Evolutionary conservation across 129 eudicot species (phyloP).

Genomic region (Pittosporum tobira): DNA sequence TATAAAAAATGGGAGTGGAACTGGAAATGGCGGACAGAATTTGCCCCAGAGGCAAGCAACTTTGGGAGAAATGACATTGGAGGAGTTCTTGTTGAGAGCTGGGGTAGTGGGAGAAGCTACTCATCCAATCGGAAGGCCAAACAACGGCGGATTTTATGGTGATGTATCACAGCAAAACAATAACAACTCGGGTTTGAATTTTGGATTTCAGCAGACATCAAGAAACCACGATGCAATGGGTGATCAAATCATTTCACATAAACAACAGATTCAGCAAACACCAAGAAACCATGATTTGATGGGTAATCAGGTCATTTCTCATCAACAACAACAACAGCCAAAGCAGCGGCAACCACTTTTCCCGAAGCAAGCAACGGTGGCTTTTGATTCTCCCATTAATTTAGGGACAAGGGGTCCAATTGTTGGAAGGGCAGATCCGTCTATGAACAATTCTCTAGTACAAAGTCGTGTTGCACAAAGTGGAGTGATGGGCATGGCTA

Average conservation of each 20-base stretch:
- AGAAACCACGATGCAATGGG: conserved; percentile 26
- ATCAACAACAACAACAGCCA: too few species aligned
- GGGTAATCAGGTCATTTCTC: too few species aligned
- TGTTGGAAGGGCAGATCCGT: conserved; percentile 26
- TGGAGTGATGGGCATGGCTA: conserved; percentile 30
- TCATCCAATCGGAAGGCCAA: conserved; percentile 20
- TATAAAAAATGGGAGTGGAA: conserved; percentile 31
- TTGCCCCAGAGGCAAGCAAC: conserved; percentile 54
- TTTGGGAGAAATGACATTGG: conserved; percentile 77
- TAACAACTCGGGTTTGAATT: conserved; percentile 32
- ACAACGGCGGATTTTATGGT: conserved; percentile 29
- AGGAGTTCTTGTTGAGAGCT: conserved; percentile 74
- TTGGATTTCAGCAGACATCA: conserved; percentile 53
- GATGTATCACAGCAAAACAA: conserved; percentile 20
- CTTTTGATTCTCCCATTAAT: conserved; percentile 44
- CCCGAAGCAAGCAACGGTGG: too few species aligned
- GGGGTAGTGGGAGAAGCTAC: conserved; percentile 63
- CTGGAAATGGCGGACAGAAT: conserved; percentile 24
- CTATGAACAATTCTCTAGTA: conserved; percentile 25
- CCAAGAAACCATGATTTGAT: too few species aligned
- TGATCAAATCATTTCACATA: conserved; percentile 31
- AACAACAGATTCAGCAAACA: too few species aligned
- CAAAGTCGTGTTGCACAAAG: conserved; percentile 30
- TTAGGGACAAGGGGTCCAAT: conserved; percentile 27
- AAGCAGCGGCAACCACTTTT: too few species aligned